These are phyloP conservation scores for Sisymbrium irio DNA, from an alignment of 345 rosid species.

Conservation along the genomic window DNA sequence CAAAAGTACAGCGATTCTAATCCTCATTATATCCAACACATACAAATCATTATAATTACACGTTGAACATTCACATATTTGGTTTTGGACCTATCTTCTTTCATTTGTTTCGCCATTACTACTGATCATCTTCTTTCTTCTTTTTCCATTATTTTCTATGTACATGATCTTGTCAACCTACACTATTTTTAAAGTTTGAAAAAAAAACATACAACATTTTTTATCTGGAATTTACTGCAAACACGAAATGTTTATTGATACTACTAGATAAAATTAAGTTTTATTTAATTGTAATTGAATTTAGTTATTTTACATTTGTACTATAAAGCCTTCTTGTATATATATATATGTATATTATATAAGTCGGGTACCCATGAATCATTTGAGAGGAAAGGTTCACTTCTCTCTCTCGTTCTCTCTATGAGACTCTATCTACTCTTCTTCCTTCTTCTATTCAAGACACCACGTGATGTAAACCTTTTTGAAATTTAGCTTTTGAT, in stretches of 20 bases:
- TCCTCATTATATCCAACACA: neutral
- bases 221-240: neutral
- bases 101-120: neutral
- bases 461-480: conserved; percentile 9
- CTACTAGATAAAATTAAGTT: neutral
- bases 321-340: neutral
- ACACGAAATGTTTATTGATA: neutral
- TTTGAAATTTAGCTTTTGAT: neutral
- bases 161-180: neutral
- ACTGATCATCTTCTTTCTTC: neutral
- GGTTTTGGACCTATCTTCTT: neutral
- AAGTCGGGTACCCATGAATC: neutral
- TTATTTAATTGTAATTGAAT: neutral
- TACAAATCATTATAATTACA: neutral
- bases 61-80: neutral
- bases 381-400: neutral
- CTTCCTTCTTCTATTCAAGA: too few species aligned
- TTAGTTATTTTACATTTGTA: neutral
- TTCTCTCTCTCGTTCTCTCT: neutral
- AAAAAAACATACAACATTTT: neutral
- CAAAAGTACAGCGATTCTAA: neutral
- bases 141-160: neutral
- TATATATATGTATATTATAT: neutral
- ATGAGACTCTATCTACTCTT: neutral
- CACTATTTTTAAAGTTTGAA: neutral